Percentiles rank a stretch among this genome's conserved stretches.
phyloP scores from a whole-genome alignment of 805 yeast genomes.

The Isabelozyma rhagii region DNA sequence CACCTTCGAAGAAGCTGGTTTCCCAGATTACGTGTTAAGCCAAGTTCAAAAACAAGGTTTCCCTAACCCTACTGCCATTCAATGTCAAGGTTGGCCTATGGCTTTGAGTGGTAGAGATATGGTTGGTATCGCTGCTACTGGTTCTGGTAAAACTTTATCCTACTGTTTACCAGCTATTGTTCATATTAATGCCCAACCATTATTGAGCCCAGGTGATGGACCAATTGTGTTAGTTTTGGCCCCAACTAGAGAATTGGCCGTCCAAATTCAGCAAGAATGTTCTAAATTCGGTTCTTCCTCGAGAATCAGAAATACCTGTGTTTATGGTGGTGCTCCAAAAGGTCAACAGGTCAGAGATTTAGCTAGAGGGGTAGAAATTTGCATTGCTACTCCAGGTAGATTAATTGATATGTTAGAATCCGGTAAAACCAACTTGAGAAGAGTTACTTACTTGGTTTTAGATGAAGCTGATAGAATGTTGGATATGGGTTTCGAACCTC shows the following conservation, averaged over 20 bases:
- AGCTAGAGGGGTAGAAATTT: conserved; percentile 91
- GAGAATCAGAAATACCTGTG: conserved; percentile 93
- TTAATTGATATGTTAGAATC: conserved; percentile 95
- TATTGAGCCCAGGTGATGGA: conserved; percentile 91
- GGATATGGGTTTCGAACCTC: conserved; percentile 99
- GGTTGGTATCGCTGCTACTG: conserved; percentile 98
- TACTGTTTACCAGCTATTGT: conserved; percentile 97
- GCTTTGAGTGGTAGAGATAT: conserved; percentile 97
- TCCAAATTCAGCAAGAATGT: conserved; percentile 95
- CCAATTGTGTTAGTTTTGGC: conserved; percentile 94
- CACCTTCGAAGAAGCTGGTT: conserved; percentile 93
- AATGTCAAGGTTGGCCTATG: conserved; percentile 99
- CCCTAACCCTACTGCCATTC: conserved; percentile 92
- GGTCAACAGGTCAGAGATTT: conserved; percentile 97
- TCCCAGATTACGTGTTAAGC: conserved; percentile 87
- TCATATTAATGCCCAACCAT: conserved; percentile 97
- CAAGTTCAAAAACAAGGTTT: conserved; percentile 93
- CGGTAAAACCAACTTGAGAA: conserved; percentile 89
- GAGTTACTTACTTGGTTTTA: conserved; percentile 94
- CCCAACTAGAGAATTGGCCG: conserved; percentile 98
- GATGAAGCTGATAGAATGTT: conserved; percentile 99
- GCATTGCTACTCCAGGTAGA: conserved; percentile 99
- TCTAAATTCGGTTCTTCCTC: conserved; percentile 90
- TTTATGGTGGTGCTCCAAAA: conserved; percentile 98
- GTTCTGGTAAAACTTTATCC: conserved; percentile 97